Percentiles rank a stretch among this genome's conserved stretches.
Evolutionary conservation across 768 basidiomycete species (phyloP).

Genomic region (Myochromella boudieri): DNA sequence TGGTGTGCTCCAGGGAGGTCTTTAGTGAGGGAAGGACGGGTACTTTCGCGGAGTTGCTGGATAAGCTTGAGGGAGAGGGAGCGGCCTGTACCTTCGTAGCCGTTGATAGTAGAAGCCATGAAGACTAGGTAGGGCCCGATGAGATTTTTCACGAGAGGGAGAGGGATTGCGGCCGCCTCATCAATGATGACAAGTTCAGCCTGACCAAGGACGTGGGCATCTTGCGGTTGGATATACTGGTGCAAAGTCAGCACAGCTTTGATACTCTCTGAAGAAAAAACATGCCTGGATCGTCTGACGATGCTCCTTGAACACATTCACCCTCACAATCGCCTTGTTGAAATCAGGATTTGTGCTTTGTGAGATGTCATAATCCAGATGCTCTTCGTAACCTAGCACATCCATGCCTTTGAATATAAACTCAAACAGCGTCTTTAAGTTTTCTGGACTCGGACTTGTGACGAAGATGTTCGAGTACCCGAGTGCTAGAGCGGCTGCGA

Average conservation of each 20-base stretch:
- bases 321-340: slow-evolving; percentile 92
- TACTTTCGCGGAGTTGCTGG: slow-evolving; percentile 92
- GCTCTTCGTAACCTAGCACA: slow-evolving; percentile 92
- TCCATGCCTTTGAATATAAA: slow-evolving; percentile 98
- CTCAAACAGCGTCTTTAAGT: slow-evolving; percentile 96
- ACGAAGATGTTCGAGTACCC: slow-evolving; percentile 98
- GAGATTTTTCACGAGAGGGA: slow-evolving; percentile 92
- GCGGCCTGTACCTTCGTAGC: slow-evolving; percentile 99
- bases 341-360: slow-evolving; percentile 95
- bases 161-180: slow-evolving; percentile 96
- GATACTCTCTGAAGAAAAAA: neutral
- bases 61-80: slow-evolving; percentile 97
- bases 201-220: slow-evolving; percentile 95
- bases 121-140: slow-evolving; percentile 97
- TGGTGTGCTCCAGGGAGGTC: slow-evolving; percentile 42
- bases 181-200: slow-evolving; percentile 98
- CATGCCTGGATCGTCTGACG: slow-evolving; percentile 94
- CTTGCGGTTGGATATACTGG: slow-evolving; percentile 97
- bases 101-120: slow-evolving; percentile 99
- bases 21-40: slow-evolving; percentile 75
- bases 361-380: slow-evolving; percentile 94
- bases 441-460: slow-evolving; percentile 96
- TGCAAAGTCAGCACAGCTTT: slow-evolving; percentile 1
- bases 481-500: slow-evolving; percentile 88
- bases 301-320: slow-evolving; percentile 91